A percentile compares a stretch with the other conserved stretches of the same genome.
These are phyloP conservation scores for Monilinia fructicola DNA, from an alignment of 2,329 filamentous ascomycete species.

Conservation along the genomic window DNA sequence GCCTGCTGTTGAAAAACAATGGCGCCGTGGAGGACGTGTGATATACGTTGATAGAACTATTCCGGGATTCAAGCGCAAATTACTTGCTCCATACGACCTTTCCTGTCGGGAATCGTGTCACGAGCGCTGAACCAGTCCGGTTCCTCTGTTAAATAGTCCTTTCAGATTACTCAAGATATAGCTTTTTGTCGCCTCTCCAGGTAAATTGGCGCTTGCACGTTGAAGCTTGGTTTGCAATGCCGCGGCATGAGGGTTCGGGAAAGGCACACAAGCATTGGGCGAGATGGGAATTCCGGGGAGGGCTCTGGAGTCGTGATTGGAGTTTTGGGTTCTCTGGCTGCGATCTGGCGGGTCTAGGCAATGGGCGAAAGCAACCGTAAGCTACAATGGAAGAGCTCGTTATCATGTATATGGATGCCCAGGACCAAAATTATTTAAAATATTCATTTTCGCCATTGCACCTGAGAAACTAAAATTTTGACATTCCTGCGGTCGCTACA, in stretches of 20 bases:
- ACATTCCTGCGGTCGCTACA: not conserved
- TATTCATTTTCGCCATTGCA: not conserved
- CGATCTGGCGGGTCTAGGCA: not conserved
- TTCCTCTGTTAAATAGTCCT: too few species aligned
- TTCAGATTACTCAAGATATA: too few species aligned
- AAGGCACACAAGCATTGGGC: not conserved
- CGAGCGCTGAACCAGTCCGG: too few species aligned
- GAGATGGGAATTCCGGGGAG: not conserved
- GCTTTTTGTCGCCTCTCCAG: not conserved
- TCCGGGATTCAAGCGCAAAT: not conserved
- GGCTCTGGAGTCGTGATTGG: not conserved
- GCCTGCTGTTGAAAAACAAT: constrained; percentile 35
- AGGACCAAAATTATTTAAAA: not conserved
- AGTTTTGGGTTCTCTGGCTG: not conserved
- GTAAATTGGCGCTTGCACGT: not conserved
- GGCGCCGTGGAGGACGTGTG: not conserved
- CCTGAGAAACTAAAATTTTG: not conserved
- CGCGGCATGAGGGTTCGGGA: not conserved
- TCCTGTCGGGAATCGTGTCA: too few species aligned
- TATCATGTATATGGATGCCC: not conserved
- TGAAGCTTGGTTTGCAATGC: not conserved
- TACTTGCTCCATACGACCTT: not conserved
- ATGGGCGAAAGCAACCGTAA: not conserved
- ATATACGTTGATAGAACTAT: not conserved
- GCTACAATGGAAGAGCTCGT: not conserved